A percentile compares a stretch with the other conserved stretches of the same genome.
Conservation (phyloP, 2,329 filamentous ascomycete species). For the Fusarium sp. region DNA sequence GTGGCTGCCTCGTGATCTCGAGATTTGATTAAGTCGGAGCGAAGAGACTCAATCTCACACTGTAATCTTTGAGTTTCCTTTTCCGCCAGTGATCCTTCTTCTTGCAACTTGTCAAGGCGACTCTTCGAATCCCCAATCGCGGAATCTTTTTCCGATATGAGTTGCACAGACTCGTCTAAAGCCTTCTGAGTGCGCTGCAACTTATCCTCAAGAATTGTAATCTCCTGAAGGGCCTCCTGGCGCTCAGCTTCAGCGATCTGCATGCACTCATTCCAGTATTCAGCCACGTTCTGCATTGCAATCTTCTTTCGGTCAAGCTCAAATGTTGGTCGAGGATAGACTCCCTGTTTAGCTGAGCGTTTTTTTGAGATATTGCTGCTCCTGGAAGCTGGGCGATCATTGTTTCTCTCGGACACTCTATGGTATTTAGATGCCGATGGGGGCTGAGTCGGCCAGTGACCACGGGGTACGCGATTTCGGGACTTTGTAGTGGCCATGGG, state of each 20-base stretch:
- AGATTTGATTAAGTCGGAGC: slow-evolving; percentile 37
- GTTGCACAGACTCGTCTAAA: slow-evolving; percentile 22
- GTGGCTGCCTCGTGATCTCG: slow-evolving; percentile 29
- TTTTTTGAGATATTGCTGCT: slow-evolving; percentile 48
- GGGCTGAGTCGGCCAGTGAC: slow-evolving; percentile 3
- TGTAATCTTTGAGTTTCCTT: slow-evolving; percentile 39
- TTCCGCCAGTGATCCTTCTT: slow-evolving; percentile 35
- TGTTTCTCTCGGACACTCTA: neutral
- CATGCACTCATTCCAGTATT: slow-evolving; percentile 48
- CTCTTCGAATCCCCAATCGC: slow-evolving; percentile 37
- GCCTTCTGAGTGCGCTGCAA: slow-evolving; percentile 29
- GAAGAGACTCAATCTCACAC: slow-evolving; percentile 41
- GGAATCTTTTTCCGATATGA: slow-evolving; percentile 33
- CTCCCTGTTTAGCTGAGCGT: slow-evolving; percentile 29
- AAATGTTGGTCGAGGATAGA: neutral
- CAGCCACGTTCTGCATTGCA: slow-evolving; percentile 45
- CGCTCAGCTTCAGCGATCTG: slow-evolving; percentile 43
- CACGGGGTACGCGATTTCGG: neutral
- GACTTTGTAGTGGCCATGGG: slow-evolving; percentile 12
- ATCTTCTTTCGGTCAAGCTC: slow-evolving; percentile 40
- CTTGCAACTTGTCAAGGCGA: slow-evolving; percentile 39
- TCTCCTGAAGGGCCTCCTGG: slow-evolving; percentile 36
- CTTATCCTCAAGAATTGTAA: slow-evolving; percentile 39
- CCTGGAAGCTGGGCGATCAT: slow-evolving; percentile 40
- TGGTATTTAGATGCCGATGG: neutral